Base-by-base conservation (phyloP, 2,329 filamentous ascomycete genomes). In the Colletotrichum australisinense region DNA sequence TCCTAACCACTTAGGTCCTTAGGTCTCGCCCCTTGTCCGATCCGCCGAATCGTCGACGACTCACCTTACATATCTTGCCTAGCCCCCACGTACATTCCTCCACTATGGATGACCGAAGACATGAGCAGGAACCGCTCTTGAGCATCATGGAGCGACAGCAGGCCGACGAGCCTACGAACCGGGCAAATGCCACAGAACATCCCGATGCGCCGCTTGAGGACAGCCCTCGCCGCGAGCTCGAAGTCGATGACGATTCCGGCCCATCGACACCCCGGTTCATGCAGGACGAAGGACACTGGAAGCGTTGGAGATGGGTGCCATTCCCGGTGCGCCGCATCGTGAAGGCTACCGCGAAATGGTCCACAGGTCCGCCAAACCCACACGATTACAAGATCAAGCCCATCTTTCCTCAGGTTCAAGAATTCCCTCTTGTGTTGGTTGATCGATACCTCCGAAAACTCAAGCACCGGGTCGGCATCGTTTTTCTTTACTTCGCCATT, bases 381-480 rank as follows among this genome's bases (percentile, higher is more conserved):
- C 85, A 83, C 73, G 80, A 80, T 53, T 87, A 86, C 79, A 83
- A 79, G 73, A 92, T 93, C 78, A 82, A 84, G 58, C 90, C 91
- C 0, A 74, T 94, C 68, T 89, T 95, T 64, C 93, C 93, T 2
- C 79, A 79, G 14, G 80, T 95, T 14, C 94, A 97, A 80, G 87
- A 90, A 74, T 89, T 89, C 38, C 94, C 94, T 1, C 84, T 94
- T 72, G 82, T 83, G 57, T 82, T 94, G 55, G 79, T 95, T 70
- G 89, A 94, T 75, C 87, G 84, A 67, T 88, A 90, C 76, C 83
- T 94, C 2, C 91, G 92, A 0, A 88, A 88, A 71, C 83, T 82
- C 74, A 88, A 84, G 75, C 90, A 93, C 65, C 89, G 91, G 53
- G 79, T 89, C n/a, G 84, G 84, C 77, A 83, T 93, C 6, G 84